Conservation (phyloP, 495 filamentous ascomycete genomes). For the Tuber indicum region DNA sequence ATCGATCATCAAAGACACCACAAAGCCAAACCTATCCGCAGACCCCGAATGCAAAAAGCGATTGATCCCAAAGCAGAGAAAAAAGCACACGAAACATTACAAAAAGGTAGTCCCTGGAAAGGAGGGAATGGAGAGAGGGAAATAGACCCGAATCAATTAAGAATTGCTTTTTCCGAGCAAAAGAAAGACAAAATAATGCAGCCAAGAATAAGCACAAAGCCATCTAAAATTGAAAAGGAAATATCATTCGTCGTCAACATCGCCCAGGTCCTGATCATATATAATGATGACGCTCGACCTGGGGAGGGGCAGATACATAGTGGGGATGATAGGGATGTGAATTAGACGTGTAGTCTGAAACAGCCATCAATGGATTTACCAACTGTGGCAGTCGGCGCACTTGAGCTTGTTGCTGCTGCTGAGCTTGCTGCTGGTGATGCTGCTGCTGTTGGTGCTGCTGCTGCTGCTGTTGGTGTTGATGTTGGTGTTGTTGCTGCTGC, state of each 20-base stretch:
- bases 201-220: slow-evolving; percentile 6
- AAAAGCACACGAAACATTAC: slow-evolving; percentile 11
- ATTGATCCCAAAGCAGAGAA: slow-evolving; percentile 9
- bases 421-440: slow-evolving; percentile 3
- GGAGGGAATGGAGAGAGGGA: slow-evolving; percentile 15
- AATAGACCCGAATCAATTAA: slow-evolving; percentile 30
- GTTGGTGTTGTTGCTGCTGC: slow-evolving; percentile 30
- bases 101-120: slow-evolving; percentile 12
- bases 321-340: slow-evolving; percentile 39
- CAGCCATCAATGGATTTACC: slow-evolving; percentile 37
- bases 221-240: slow-evolving; percentile 5
- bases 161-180: slow-evolving; percentile 8
- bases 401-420: slow-evolving; percentile 32
- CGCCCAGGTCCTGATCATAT: slow-evolving; percentile 13
- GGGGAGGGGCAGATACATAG: slow-evolving; percentile 34
- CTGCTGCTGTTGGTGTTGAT: slow-evolving; percentile 6
- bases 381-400: slow-evolving; percentile 23
- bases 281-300: slow-evolving; percentile 33
- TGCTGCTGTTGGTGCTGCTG: slow-evolving; percentile 2
- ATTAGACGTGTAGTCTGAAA: slow-evolving; percentile 31
- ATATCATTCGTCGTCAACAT: background rate
- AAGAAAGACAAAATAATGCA: slow-evolving; percentile 7
- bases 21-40: slow-evolving; percentile 25
- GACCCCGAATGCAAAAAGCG: slow-evolving; percentile 20
- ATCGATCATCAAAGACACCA: slow-evolving; percentile 39